Evolutionary conservation across 148 eudicot species (phyloP).

Genomic region (Camellia granthamiana): DNA sequence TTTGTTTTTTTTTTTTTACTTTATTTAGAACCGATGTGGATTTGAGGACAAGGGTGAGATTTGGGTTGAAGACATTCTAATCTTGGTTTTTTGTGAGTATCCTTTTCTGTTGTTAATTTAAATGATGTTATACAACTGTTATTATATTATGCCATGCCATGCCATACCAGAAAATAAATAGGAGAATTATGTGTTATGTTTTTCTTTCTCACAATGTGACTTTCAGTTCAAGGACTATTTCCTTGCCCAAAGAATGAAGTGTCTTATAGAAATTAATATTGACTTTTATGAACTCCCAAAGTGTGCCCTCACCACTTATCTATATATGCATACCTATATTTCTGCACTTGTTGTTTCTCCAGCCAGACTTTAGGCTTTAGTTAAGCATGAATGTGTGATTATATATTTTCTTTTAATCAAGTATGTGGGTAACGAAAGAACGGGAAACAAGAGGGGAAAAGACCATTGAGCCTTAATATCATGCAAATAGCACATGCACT

Average conservation of each 20-base stretch:
- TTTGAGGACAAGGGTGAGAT: slow-evolving; percentile 94
- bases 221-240: slow-evolving; percentile 8
- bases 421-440: neutral
- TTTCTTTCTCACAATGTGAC: neutral
- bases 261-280: neutral
- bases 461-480: neutral
- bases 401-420: neutral
- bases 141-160: too few species aligned
- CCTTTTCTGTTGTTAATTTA: neutral
- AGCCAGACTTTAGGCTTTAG: too few species aligned
- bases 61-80: slow-evolving; percentile 90
- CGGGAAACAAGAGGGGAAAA: neutral
- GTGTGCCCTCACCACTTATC: neutral
- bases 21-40: slow-evolving; percentile 90
- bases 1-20: slow-evolving; percentile 9
- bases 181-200: neutral
- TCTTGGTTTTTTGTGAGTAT: slow-evolving; percentile 92
- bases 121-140: neutral
- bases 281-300: neutral
- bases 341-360: neutral
- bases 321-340: neutral
- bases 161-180: too few species aligned
- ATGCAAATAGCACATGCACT: neutral
- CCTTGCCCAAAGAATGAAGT: neutral
- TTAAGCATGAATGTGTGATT: neutral